phyloP scores from a whole-genome alignment of 1,284 basidiomycete genomes.

The Lignosus rhinocerotis region DNA sequence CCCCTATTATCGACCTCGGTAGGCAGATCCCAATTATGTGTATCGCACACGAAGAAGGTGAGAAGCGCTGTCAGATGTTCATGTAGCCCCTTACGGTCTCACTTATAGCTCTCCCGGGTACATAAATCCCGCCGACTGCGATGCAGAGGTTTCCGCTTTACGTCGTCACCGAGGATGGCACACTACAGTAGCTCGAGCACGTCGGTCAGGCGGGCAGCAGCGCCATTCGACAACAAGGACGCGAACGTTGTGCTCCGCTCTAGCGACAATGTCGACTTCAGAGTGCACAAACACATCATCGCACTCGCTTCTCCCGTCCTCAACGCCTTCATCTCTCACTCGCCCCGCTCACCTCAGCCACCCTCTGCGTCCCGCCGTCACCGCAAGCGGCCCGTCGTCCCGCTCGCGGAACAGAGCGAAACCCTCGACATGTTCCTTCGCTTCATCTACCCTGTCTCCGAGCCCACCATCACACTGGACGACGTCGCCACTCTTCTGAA shows the following conservation, averaged over 20 bases:
- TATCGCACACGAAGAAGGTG: background rate
- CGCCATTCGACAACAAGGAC: constrained; percentile 12
- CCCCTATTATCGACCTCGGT: background rate
- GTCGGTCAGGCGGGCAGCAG: background rate
- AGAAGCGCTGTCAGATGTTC: constrained; percentile 3
- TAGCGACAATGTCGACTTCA: constrained; percentile 15
- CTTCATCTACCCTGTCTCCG: constrained; percentile 16
- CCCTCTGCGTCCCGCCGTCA: constrained; percentile 4
- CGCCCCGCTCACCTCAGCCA: constrained; percentile 3
- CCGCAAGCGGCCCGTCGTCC: constrained; percentile 1
- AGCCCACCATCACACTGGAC: constrained; percentile 10
- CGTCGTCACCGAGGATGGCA: background rate
- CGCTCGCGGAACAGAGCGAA: constrained; percentile 6
- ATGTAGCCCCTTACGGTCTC: background rate
- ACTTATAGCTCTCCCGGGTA: background rate
- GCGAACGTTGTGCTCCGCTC: constrained; percentile 11
- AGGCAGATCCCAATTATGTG: background rate
- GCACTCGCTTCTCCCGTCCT: constrained; percentile 22
- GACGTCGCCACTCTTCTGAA: constrained; percentile 11
- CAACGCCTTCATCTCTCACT: constrained; percentile 3
- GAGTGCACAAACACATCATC: constrained; percentile 15
- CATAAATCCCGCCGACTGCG: background rate
- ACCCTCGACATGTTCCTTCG: constrained; percentile 14
- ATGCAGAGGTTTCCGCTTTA: background rate
- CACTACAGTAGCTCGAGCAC: background rate